Percentiles rank a stretch among this genome's conserved stretches.
Conservation (phyloP, 2,329 filamentous ascomycete genomes). For the Madurella mycetomatis region DNA sequence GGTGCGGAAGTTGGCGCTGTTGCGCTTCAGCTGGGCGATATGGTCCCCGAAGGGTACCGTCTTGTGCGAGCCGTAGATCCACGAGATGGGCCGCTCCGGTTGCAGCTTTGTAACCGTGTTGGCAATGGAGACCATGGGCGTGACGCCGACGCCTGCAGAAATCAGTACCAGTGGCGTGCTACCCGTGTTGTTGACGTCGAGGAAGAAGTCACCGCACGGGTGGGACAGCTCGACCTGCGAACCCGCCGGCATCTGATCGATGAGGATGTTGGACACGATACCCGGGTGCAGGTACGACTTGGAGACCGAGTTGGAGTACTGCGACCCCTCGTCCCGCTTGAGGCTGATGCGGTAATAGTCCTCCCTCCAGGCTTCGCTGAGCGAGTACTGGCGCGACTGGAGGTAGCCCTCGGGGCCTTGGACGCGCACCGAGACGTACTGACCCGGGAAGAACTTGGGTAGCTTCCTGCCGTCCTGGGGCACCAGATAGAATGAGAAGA, state of each 20-base stretch:
- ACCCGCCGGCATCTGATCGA: conserved; percentile 57
- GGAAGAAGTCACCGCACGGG: conserved; percentile 59
- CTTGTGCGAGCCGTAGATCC: conserved; percentile 54
- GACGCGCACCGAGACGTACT: conserved; percentile 64
- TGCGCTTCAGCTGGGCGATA: conserved; percentile 40
- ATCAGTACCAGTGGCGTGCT: conserved; percentile 54
- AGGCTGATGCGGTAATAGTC: conserved; percentile 67
- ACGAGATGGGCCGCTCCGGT: conserved; percentile 48
- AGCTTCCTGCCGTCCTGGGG: conserved; percentile 59
- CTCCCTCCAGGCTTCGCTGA: conserved; percentile 59
- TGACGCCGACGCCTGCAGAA: conserved; percentile 57
- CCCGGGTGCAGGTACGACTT: conserved; percentile 52
- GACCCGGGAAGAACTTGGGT: conserved; percentile 62
- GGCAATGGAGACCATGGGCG: conserved; percentile 58
- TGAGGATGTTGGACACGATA: conserved; percentile 65
- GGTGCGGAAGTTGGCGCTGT: conserved; percentile 34
- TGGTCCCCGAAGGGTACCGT: conserved; percentile 52
- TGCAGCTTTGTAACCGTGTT: conserved; percentile 47
- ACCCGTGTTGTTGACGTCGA: conserved; percentile 40
- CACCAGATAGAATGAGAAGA: conserved; percentile 66
- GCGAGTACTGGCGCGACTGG: conserved; percentile 68
- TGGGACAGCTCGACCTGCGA: conserved; percentile 63
- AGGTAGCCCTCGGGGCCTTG: conserved; percentile 53
- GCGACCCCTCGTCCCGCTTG: conserved; percentile 59
- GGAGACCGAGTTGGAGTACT: conserved; percentile 39